Evolutionary conservation across 108 stramenopile genomes (phyloP), one percentile per base, ranked within the genome.

Genomic region (Licmophora abbreviata): DNA sequence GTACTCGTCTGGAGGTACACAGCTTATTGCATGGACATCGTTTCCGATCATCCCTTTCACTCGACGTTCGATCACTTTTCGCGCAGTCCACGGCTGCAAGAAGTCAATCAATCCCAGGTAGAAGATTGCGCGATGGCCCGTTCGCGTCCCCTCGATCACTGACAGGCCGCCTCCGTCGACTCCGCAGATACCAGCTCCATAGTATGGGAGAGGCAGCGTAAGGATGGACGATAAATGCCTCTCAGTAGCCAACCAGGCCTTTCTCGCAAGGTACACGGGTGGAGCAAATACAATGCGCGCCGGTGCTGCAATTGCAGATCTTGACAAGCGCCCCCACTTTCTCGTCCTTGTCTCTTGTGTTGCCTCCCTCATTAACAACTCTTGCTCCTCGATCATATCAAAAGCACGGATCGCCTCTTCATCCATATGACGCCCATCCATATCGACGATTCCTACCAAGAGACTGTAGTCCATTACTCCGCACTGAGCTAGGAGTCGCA

Each of bases 61-160:
- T 54, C 76, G 52, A 9, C 68, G 56, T 47, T 90, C 92, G 7
- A 75, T 21, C 6, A 71, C 68, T 54, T 94, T 94, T 36, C 70
- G 54, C 5, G 57, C 32, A 17, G 74, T 77, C 83, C 83, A 94
- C 12, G 88, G 88, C 52, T 94, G 92, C 29, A 94, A 58, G 55
- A 94, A 94, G 54, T 94, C 92, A 44, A 94, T 94, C 33, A 94
- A 55, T 20, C 92, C 92, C 48, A 94, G 35, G 63, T 88, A 94
- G 42, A 73, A 86, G 8, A 79, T 51, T 9, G 77, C 80, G 3
- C 76, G 52, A 18, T 67, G 48, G 14, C 81, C 85, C 12, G 33
- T 51, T 18, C 86, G 76, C 8, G 52, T 68, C 22, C 92, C 86
- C 20, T 54, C 56, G 1, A 93, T 31, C 6, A 61, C 66, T 14